These are phyloP conservation scores for Rubia tinctorum DNA, from an alignment of 305 asterid species.

Conservation along the genomic window DNA sequence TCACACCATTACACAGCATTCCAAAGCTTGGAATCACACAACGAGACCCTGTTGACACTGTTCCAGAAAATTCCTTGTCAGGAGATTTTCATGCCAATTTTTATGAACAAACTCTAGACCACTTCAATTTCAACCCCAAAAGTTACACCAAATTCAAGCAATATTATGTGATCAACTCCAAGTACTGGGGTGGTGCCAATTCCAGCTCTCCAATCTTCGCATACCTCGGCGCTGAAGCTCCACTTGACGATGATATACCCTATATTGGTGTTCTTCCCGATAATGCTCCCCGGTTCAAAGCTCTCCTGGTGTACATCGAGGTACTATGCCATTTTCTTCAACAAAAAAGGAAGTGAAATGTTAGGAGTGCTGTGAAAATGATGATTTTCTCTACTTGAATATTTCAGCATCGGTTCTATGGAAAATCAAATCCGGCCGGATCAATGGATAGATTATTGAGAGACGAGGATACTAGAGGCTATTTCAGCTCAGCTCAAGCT, in stretches of 20 bases:
- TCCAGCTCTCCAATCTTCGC: slow-evolving; percentile 56
- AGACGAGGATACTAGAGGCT: slow-evolving; percentile 17
- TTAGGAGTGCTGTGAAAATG: not conserved
- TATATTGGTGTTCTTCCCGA: slow-evolving; percentile 44
- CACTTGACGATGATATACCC: slow-evolving; percentile 34
- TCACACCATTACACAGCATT: slow-evolving; percentile 4
- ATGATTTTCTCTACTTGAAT: not conserved
- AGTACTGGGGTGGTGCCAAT: slow-evolving; percentile 53
- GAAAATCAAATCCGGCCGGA: slow-evolving; percentile 24
- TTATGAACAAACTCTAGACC: slow-evolving; percentile 67
- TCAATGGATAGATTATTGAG: slow-evolving; percentile 17
- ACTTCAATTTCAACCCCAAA: slow-evolving; percentile 54
- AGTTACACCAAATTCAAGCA: slow-evolving; percentile 61
- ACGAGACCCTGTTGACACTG: not conserved
- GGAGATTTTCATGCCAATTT: slow-evolving; percentile 29
- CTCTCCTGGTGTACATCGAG: slow-evolving; percentile 66
- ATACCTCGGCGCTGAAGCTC: slow-evolving; percentile 58
- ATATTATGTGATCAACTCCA: slow-evolving; percentile 41
- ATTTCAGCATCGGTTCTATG: slow-evolving; percentile 29
- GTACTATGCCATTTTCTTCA: slow-evolving; percentile 18
- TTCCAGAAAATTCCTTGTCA: not conserved
- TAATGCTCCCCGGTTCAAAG: slow-evolving; percentile 57
- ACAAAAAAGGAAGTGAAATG: not conserved
- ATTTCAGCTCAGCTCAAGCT: slow-evolving; percentile 31
- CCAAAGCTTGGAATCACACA: slow-evolving; percentile 25